phyloP scores from a whole-genome alignment of 345 rosid genomes.

The Capsella bursapastoris region DNA sequence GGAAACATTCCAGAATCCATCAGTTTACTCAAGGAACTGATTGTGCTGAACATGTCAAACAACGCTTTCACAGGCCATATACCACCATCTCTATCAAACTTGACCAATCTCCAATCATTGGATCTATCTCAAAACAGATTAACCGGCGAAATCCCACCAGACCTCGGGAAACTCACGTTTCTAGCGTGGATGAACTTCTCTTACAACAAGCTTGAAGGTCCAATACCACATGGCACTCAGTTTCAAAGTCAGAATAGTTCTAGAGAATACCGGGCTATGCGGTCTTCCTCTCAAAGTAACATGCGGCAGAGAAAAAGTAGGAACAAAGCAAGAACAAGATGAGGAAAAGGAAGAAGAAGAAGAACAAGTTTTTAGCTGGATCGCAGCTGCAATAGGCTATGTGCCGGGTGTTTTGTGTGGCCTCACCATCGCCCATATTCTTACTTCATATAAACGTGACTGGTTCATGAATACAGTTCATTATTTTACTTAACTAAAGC shows the following conservation, averaged over 20 bases:
- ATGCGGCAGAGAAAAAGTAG: background rate
- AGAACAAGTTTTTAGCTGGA: background rate
- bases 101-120: slow-evolving; percentile 24
- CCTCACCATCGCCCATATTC: slow-evolving; percentile 25
- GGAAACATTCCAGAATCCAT: slow-evolving; percentile 12
- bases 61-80: slow-evolving; percentile 24
- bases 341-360: background rate
- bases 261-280: background rate
- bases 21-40: no score
- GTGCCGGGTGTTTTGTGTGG: slow-evolving; percentile 27
- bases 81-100: background rate
- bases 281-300: slow-evolving; percentile 23
- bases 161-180: slow-evolving; percentile 30
- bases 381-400: background rate
- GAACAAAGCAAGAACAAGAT: slow-evolving; percentile 19
- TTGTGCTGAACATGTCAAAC: slow-evolving; percentile 27
- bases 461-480: background rate
- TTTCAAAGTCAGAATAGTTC: slow-evolving; percentile 32
- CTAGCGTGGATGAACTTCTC: slow-evolving; percentile 25
- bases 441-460: slow-evolving; percentile 11
- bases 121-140: slow-evolving; percentile 22
- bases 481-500: background rate
- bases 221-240: slow-evolving; percentile 38
- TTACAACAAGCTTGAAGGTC: slow-evolving; percentile 31
- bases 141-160: slow-evolving; percentile 13